phyloP scores from a whole-genome alignment of 352 stramenopile genomes.

The Phytopythium delawarense region DNA sequence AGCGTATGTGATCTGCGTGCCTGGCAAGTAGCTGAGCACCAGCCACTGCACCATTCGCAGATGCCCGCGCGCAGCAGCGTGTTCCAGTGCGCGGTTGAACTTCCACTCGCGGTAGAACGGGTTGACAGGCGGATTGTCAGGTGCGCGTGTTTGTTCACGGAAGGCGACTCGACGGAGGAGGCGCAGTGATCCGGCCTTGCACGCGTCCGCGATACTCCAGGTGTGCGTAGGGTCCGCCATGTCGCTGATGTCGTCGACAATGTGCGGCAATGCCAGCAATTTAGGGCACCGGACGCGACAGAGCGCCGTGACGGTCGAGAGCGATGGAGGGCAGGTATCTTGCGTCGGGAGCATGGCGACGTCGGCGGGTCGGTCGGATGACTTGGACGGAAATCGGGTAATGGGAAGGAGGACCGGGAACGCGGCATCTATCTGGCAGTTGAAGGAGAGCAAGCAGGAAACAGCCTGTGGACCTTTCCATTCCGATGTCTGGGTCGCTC shows the following conservation, averaged over 20 bases:
- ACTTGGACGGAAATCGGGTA: not conserved
- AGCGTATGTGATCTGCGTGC: not conserved
- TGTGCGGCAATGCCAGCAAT: not conserved
- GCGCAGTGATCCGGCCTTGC: not conserved
- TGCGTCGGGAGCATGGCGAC: not conserved
- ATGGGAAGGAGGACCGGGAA: not conserved
- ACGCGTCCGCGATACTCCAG: not conserved
- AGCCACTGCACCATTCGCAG: not conserved
- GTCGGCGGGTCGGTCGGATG: not conserved
- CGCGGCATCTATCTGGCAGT: too few species aligned
- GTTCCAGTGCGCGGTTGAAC: not conserved
- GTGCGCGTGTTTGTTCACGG: not conserved
- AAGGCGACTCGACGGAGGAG: not conserved
- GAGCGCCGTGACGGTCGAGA: not conserved
- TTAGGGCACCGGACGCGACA: not conserved
- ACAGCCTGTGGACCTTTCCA: too few species aligned
- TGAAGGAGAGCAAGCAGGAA: too few species aligned
- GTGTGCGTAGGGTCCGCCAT: not conserved
- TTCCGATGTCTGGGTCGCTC: too few species aligned
- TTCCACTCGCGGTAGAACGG: not conserved
- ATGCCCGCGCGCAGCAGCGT: not conserved
- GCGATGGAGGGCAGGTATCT: not conserved
- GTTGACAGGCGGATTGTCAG: not conserved
- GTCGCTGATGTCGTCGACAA: not conserved
- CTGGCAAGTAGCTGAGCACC: not conserved